Percentiles rank a stretch among this genome's conserved stretches.
These are phyloP conservation scores for Hibiscus tridactylites DNA, from an alignment of 345 rosid species.

Conservation along the genomic window DNA sequence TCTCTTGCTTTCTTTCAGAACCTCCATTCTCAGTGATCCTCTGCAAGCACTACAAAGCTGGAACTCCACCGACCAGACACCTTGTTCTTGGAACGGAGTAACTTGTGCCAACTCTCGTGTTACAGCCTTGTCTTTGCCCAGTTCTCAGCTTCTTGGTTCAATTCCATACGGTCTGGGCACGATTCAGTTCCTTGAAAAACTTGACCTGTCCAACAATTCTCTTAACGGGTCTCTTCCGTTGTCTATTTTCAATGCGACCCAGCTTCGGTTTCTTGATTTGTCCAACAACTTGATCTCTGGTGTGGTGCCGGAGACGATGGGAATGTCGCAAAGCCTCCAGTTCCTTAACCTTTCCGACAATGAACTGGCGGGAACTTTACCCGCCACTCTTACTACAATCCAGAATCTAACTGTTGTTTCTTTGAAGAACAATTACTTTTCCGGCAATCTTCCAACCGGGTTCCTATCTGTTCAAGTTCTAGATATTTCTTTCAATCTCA, in stretches of 20 bases:
- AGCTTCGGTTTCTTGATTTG: constrained; percentile 61
- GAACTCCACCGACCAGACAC: constrained; percentile 50
- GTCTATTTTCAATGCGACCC: constrained; percentile 47
- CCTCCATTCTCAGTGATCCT: constrained; percentile 63
- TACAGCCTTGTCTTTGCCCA: constrained; percentile 51
- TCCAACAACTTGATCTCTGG: constrained; percentile 70
- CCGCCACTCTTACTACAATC: constrained; percentile 29
- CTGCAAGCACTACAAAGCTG: constrained; percentile 45
- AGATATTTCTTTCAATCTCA: constrained; percentile 74
- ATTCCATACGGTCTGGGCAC: constrained; percentile 65
- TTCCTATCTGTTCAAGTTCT: constrained; percentile 43
- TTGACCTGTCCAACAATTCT: constrained; percentile 74
- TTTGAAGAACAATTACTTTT: constrained; percentile 50
- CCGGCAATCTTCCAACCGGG: constrained; percentile 48
- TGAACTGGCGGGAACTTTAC: constrained; percentile 63
- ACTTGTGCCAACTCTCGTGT: constrained; percentile 49
- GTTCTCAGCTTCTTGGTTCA: constrained; percentile 57
- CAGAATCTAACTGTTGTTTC: constrained; percentile 47
- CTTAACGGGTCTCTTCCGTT: constrained; percentile 68
- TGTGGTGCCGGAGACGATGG: constrained; percentile 39
- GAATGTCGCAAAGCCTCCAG: constrained; percentile 38
- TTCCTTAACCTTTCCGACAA: constrained; percentile 67
- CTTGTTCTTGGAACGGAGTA: constrained; percentile 84
- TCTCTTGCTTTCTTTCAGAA: constrained; percentile 70
- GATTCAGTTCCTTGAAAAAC: constrained; percentile 41